These are phyloP conservation scores for Dryas octopetala DNA, from an alignment of 306 rosid genomes.

Conservation along the genomic window DNA sequence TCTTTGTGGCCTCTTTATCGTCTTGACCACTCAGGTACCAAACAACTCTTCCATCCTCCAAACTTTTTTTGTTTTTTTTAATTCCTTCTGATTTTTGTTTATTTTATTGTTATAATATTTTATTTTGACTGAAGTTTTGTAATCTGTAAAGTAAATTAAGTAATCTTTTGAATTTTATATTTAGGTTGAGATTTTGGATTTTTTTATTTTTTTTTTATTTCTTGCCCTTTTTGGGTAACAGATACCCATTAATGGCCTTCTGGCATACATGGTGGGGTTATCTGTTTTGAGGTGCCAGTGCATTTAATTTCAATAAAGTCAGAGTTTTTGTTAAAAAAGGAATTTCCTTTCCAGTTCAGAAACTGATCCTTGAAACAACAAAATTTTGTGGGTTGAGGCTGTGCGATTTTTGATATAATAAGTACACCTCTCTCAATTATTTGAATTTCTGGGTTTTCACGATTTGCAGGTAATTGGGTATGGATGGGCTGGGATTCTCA, in stretches of 20 bases:
- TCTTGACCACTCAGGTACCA: slow-evolving; percentile 77
- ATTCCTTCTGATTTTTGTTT: background rate
- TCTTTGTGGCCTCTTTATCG: slow-evolving; percentile 67
- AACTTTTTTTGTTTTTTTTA: background rate
- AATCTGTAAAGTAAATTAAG: background rate
- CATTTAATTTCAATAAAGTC: too few species aligned
- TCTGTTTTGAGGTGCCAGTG: too few species aligned
- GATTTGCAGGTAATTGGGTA: slow-evolving; percentile 82
- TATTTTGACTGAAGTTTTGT: background rate
- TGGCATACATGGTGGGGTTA: background rate
- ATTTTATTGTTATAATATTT: background rate
- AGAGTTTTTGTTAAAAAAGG: background rate
- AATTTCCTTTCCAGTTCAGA: background rate
- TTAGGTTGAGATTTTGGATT: background rate
- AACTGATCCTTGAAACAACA: background rate
- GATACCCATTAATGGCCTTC: background rate
- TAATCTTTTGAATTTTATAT: background rate
- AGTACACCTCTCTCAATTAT: background rate
- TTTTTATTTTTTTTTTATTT: background rate
- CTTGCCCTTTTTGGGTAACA: background rate
- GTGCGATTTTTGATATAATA: background rate
- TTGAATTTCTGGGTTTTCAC: background rate
- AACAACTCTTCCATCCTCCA: too few species aligned
- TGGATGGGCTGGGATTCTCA: slow-evolving; percentile 99
- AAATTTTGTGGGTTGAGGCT: background rate